Evolutionary conservation across 108 stramenopile genomes (phyloP), one percentile per base, ranked within the genome.

Genomic region (Skeletonema tropicum): DNA sequence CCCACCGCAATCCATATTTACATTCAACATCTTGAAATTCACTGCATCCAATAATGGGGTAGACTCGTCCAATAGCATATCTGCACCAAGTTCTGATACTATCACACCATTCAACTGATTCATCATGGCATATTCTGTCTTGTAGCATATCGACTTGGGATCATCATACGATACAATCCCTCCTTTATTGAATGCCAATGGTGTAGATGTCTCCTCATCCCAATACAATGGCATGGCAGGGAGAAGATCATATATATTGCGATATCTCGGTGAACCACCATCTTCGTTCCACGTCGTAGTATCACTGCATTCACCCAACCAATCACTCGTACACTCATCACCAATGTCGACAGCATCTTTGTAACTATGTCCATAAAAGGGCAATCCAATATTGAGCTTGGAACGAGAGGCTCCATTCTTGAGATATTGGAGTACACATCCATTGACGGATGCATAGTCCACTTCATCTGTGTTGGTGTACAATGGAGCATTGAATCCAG

Each of bases 11-110:
- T 58, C n/a, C 0, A 76, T 15, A 10, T 52, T 33, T 2, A 46
- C 29, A 35, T 79, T 65, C 12, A 41, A 21, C 11, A 58, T 15
- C 23, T 74, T 79, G 12, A 57, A 33, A 19, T 79, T 68, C 77
- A 74, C 52, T 0, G 73, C 66, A 68, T 79, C 77, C 57, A 79
- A 62, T 66, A 79, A 67, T 6, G 77, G 77, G 0, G 73, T 74
- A 5, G 73, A 74, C 4, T 3, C 10, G 32, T 73, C 72, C 12
- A 58, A 39, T 26, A 79, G 42, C 65, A 79, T 25, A 23, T 79
- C 77, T 12, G 48, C 64, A 39, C 39, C 72, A 6, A 73, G 46
- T 8, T 79, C 77, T 5, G 25, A 39, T 38, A 79, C 29, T 13
- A 74, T 12, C 10, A 79, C 12, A 10, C 77, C 77, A 31, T 49